These are phyloP conservation scores for Trametes versicolor DNA, from an alignment of 1,284 basidiomycete species.

Conservation along the genomic window DNA sequence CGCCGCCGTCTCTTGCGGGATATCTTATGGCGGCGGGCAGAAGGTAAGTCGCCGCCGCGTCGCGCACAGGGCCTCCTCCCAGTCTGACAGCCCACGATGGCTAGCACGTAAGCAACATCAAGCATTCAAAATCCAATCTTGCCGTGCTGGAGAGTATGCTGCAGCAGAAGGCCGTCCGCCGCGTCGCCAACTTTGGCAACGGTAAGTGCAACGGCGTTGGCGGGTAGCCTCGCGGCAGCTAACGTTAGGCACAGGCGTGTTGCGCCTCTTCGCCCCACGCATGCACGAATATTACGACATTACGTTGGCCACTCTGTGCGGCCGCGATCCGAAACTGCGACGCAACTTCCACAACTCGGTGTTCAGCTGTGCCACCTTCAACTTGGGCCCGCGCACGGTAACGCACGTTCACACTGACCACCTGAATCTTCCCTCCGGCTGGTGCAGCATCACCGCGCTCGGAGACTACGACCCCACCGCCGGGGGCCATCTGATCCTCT, in stretches of 20 bases:
- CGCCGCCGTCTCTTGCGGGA: background rate
- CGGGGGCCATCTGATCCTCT: slow-evolving; percentile 42
- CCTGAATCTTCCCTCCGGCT: slow-evolving; percentile 35
- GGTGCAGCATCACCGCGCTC: slow-evolving; percentile 38
- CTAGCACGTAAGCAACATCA: background rate
- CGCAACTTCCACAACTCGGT: background rate
- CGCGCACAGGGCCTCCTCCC: too few relatives aligned
- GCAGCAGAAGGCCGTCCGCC: background rate
- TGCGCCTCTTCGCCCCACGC: background rate
- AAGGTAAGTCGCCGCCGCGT: too few relatives aligned
- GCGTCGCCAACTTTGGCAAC: background rate
- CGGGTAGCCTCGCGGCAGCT: too few relatives aligned
- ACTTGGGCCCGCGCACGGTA: background rate
- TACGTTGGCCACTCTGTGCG: background rate
- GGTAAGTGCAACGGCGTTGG: too few relatives aligned
- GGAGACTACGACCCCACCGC: slow-evolving; percentile 36
- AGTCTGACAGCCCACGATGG: too few relatives aligned
- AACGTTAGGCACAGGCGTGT: too few relatives aligned
- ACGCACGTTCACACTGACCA: slow-evolving; percentile 31
- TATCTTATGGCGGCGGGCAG: background rate
- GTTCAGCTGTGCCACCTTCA: background rate
- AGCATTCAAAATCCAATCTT: background rate
- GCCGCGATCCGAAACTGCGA: background rate
- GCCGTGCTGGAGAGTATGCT: background rate
- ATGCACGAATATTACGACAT: background rate